Conservation (phyloP, 2,329 filamentous ascomycete species). For the Amphichorda felina region DNA sequence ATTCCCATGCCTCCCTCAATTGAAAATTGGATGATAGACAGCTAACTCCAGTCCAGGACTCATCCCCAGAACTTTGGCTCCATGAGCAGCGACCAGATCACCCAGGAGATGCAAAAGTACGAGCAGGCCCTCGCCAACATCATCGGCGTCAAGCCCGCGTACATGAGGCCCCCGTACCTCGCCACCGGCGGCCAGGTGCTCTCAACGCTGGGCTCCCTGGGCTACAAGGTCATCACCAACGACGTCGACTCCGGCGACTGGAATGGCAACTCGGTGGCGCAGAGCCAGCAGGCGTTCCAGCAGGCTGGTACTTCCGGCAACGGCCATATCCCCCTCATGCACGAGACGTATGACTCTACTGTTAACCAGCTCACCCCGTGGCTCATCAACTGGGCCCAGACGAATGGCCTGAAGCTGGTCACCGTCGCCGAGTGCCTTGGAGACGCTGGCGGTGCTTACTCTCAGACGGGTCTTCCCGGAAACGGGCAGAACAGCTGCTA, state of each 20-base stretch:
- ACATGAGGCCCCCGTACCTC: slow-evolving; percentile 38
- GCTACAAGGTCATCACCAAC: slow-evolving; percentile 49
- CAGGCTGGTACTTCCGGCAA: slow-evolving; percentile 26
- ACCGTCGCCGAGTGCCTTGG: slow-evolving; percentile 34
- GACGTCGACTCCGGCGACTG: slow-evolving; percentile 52
- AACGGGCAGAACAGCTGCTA: slow-evolving; percentile 2
- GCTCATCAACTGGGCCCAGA: slow-evolving; percentile 36
- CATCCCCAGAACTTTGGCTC: slow-evolving; percentile 30
- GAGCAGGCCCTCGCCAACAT: slow-evolving; percentile 39
- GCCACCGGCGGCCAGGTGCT: slow-evolving; percentile 31
- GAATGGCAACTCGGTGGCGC: slow-evolving; percentile 35
- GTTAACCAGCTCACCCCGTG: slow-evolving; percentile 35
- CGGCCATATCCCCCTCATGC: slow-evolving; percentile 45
- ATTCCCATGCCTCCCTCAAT: background rate
- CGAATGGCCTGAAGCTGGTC: slow-evolving; percentile 33
- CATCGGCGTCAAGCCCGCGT: slow-evolving; percentile 34
- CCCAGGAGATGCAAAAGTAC: slow-evolving; percentile 34
- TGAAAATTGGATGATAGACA: too few species aligned
- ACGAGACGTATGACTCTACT: slow-evolving; percentile 39
- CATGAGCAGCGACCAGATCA: slow-evolving; percentile 24
- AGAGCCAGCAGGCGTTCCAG: slow-evolving; percentile 41
- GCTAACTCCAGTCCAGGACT: slow-evolving; percentile 18
- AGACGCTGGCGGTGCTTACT: slow-evolving; percentile 10
- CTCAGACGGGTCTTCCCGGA: background rate
- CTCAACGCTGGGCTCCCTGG: slow-evolving; percentile 28